These are phyloP conservation scores for Gyrodon lividus DNA, from an alignment of 768 basidiomycete genomes.

Conservation along the genomic window DNA sequence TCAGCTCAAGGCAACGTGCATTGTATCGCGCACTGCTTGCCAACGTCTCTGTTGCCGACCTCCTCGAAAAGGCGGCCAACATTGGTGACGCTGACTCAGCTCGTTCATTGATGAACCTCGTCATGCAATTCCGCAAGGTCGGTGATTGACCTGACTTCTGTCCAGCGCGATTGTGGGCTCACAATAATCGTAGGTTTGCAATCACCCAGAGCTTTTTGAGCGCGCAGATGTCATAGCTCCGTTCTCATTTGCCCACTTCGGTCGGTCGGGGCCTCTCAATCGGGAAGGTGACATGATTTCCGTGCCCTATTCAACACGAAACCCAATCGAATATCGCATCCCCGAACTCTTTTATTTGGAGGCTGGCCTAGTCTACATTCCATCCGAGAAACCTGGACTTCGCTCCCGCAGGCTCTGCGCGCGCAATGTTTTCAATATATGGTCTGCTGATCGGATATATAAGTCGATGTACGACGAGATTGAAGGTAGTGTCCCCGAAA, in stretches of 20 bases:
- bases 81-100: constrained; percentile 90
- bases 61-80: constrained; percentile 89
- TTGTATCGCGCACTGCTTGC: constrained; percentile 88
- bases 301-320: constrained; percentile 82
- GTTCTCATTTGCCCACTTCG: constrained; percentile 84
- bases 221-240: constrained; percentile 94
- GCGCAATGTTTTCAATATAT: constrained; percentile 80
- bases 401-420: constrained; percentile 56
- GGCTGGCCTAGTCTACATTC: constrained; percentile 68
- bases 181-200: constrained; percentile 69
- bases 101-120: constrained; percentile 95
- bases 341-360: constrained; percentile 78
- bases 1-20: constrained; percentile 88
- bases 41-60: constrained; percentile 92
- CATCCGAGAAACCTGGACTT: constrained; percentile 49
- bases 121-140: constrained; percentile 99
- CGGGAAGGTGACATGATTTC: constrained; percentile 86
- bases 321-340: constrained; percentile 76
- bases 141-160: constrained; percentile 7
- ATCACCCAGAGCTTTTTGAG: constrained; percentile 97
- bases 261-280: constrained; percentile 74
- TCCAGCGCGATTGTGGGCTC: constrained; percentile 3
- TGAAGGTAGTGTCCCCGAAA: constrained; percentile 43
- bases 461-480: constrained; percentile 57
- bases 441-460: constrained; percentile 81